Conservation (phyloP, 352 stramenopile species). For the Elongisporangium senticosum region DNA sequence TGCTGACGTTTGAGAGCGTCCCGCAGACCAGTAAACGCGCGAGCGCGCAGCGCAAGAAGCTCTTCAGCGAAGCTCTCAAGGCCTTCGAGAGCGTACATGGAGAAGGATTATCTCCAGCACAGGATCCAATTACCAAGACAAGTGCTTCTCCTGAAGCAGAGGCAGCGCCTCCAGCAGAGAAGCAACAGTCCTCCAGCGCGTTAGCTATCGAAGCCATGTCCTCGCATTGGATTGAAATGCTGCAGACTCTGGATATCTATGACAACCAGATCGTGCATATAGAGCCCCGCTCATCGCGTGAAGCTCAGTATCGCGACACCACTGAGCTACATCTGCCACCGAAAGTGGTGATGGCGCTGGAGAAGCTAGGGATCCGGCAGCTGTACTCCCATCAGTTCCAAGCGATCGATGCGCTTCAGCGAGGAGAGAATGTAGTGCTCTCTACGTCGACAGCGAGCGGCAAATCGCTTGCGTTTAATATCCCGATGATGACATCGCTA, state of each 20-base stretch:
- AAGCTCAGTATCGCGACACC: slow-evolving; percentile 36
- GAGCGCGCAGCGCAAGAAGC: slow-evolving; percentile 42
- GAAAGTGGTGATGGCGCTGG: slow-evolving; percentile 33
- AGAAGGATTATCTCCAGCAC: slow-evolving; percentile 2
- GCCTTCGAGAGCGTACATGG: neutral
- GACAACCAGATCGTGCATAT: slow-evolving; percentile 77
- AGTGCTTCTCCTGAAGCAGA: neutral
- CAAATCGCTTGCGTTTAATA: slow-evolving; percentile 96
- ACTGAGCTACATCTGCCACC: slow-evolving; percentile 28
- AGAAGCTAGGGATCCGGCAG: slow-evolving; percentile 40
- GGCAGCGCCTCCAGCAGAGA: neutral
- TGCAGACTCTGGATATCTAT: slow-evolving; percentile 55
- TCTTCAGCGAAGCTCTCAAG: slow-evolving; percentile 47
- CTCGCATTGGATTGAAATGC: slow-evolving; percentile 37
- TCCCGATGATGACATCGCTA: slow-evolving; percentile 88
- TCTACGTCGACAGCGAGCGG: slow-evolving; percentile 95
- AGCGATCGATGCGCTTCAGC: slow-evolving; percentile 83
- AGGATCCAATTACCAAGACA: neutral
- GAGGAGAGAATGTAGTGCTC: slow-evolving; percentile 90
- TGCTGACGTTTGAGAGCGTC: slow-evolving; percentile 53
- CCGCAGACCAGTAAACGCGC: slow-evolving; percentile 57
- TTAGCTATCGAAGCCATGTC: slow-evolving; percentile 6
- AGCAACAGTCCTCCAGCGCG: slow-evolving; percentile 1
- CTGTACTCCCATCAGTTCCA: slow-evolving; percentile 92
- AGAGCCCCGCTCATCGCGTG: slow-evolving; percentile 39